These are phyloP conservation scores for Phytophthora sp. DNA, from an alignment of 352 stramenopile species.

Conservation along the genomic window DNA sequence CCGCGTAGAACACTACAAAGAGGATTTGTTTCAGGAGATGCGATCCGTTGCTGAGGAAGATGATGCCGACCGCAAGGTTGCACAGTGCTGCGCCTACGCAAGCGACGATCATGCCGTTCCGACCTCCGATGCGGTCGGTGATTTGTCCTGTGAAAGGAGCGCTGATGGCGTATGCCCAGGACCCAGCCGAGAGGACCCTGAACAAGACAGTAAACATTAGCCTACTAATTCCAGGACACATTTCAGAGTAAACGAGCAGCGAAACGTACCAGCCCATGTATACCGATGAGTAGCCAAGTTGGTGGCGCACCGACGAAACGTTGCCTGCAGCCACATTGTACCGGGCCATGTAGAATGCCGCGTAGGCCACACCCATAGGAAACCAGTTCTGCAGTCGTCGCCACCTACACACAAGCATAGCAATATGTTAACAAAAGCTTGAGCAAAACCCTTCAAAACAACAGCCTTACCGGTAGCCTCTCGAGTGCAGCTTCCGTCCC, in stretches of 20 bases:
- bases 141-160: constrained; percentile 74
- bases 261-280: constrained; percentile 76
- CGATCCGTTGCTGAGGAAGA: constrained; percentile 57
- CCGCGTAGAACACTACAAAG: constrained; percentile 68
- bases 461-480: constrained; percentile 49
- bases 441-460: no score
- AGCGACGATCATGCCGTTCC: constrained; percentile 74
- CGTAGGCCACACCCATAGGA: constrained; percentile 75
- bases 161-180: constrained; percentile 74
- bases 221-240: neutral
- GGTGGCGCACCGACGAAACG: constrained; percentile 55
- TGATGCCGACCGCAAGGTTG: constrained; percentile 60
- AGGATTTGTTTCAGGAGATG: constrained; percentile 40
- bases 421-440: no score
- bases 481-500: constrained; percentile 59
- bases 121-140: constrained; percentile 73
- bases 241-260: neutral
- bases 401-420: constrained; percentile 58
- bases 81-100: constrained; percentile 67
- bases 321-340: constrained; percentile 81
- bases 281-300: constrained; percentile 63
- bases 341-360: constrained; percentile 81
- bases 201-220: neutral
- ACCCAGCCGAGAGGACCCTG: constrained; percentile 73
- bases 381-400: constrained; percentile 79